phyloP scores from a whole-genome alignment of 306 rosid species.

The Rosa lucieae region DNA sequence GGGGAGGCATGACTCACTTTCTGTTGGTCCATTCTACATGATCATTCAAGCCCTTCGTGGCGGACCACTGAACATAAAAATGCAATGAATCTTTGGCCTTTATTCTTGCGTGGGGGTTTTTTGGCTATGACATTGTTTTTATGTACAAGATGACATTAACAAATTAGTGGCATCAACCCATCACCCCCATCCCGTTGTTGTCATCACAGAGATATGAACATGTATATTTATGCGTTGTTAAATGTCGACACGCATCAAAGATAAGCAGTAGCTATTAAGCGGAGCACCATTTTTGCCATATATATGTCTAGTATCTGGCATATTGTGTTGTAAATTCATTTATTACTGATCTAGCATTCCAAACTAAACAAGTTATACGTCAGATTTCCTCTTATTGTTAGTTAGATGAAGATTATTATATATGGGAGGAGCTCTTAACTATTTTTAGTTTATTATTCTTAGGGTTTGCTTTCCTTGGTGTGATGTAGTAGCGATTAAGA shows the following conservation, averaged over 20 bases:
- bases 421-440: background rate
- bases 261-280: background rate
- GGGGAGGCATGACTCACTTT: background rate
- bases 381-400: background rate
- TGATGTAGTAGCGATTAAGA: constrained; percentile 16
- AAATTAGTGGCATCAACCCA: constrained; percentile 9
- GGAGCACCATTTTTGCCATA: background rate
- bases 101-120: constrained; percentile 8
- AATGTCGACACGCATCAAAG: background rate
- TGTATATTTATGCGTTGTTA: background rate
- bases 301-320: background rate
- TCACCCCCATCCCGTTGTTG: constrained; percentile 8
- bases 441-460: background rate
- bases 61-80: constrained; percentile 5
- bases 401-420: background rate
- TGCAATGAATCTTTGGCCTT: constrained; percentile 8
- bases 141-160: background rate
- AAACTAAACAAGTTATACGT: background rate
- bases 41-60: constrained; percentile 4
- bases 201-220: background rate
- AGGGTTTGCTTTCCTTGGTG: background rate
- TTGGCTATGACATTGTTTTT: background rate
- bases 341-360: background rate
- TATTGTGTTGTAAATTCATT: background rate
- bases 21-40: constrained; percentile 10